Base-by-base conservation (phyloP, 2,329 filamentous ascomycete genomes). In the Fusarium tjaetaba region DNA sequence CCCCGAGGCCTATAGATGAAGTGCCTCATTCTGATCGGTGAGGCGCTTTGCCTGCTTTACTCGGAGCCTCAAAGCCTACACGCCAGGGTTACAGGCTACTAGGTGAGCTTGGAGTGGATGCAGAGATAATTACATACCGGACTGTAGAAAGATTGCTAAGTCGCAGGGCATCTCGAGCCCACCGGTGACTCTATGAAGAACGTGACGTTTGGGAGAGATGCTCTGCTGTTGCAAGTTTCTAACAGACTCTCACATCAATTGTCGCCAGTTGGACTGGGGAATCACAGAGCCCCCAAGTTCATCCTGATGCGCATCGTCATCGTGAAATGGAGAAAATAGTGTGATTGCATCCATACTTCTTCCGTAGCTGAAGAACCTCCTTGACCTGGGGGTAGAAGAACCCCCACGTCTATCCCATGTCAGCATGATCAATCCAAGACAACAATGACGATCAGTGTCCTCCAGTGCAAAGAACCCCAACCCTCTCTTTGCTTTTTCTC, bases 1-100 rank as follows among this genome's bases (percentile, higher is more conserved):
- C 26, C 26, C 26, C 6, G 26, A 26, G 26, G 26, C 26, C 26
- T 3, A 85, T 87, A 5, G 28, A 15, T 5, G 30, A 24, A 32
- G 22, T 56, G 18, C 5, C 15, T 24, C 22, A 24, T 24, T 34
- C 30, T 34, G 16, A 24, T 20, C 2, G 2, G 1, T 4, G 22
- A 18, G 48, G 30, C 5, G 11, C n/a, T 51, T 51, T n/a, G 0
- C 9, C 32, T 15, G 1, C 32, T 20, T 22, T 26, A 7, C n/a
- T 1, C 30, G 5, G 22, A 36, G 0, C 16, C 10, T 22, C n/a
- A 26, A 22, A 20, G 3, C 32, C 48, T 36, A 15, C 30, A 34
- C 20, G 11, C 16, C 30, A 10, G 16, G 16, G 15, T 7, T 51
- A 5, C 10, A 5, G 48, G 28, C 11, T 10, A 34, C 8, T 51